phyloP scores from a whole-genome alignment of 768 basidiomycete species.

The Crassisporium funariophilum region DNA sequence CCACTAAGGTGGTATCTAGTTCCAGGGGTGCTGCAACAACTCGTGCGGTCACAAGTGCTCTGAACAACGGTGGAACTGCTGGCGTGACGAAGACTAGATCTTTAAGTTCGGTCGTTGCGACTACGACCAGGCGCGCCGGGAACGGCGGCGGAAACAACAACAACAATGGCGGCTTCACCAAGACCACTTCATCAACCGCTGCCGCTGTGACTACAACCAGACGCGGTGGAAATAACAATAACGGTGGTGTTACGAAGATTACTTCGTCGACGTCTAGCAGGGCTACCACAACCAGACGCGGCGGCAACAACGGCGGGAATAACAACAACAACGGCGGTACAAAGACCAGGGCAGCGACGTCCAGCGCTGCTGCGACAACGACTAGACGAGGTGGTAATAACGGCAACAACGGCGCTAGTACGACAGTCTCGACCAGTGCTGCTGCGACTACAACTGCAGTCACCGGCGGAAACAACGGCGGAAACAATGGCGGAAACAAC shows the following conservation, averaged over 20 bases:
- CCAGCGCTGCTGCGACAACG: conserved; percentile 1
- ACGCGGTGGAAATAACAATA: not conserved
- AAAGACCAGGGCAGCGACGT: conserved; percentile 1
- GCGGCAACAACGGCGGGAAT: conserved; percentile 3
- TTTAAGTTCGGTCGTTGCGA: not conserved
- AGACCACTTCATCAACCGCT: no score
- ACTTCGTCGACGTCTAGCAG: not conserved
- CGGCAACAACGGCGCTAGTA: no score
- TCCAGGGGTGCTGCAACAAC: not conserved
- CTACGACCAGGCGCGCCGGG: conserved; percentile 5
- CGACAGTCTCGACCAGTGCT: no score
- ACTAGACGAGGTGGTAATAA: no score
- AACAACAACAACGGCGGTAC: conserved; percentile 8
- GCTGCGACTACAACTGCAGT: no score
- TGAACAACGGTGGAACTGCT: not conserved
- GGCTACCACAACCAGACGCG: not conserved
- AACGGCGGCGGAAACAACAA: conserved; percentile 3
- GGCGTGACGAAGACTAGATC: conserved; percentile 3
- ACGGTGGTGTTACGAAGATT: not conserved
- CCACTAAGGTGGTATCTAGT: no score
- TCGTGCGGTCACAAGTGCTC: not conserved
- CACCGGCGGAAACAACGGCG: no score
- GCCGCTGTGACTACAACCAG: no score
- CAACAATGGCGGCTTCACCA: not conserved
- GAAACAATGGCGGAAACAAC: conserved; percentile 7